Evolutionary conservation across 768 basidiomycete species (phyloP).

Genomic region (Tephrocybe sp.): DNA sequence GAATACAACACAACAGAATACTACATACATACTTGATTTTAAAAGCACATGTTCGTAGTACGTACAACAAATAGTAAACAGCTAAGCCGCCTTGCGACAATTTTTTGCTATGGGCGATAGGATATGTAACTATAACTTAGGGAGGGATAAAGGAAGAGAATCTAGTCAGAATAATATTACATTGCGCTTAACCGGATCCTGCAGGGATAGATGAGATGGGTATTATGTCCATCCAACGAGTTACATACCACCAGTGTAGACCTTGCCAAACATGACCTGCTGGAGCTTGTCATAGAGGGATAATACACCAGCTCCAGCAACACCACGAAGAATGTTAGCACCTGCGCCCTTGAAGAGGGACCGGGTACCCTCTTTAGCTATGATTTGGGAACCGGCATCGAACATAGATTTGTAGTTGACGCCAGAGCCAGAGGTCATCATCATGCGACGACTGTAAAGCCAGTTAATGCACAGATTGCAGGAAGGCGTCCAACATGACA

Average conservation of each 20-base stretch:
- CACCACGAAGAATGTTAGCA: slow-evolving; percentile 95
- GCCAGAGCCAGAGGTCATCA: slow-evolving; percentile 98
- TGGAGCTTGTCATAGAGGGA: slow-evolving; percentile 99
- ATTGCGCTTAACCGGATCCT: no score
- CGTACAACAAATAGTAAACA: background rate
- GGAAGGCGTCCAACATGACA: slow-evolving; percentile 15
- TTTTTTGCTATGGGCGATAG: background rate
- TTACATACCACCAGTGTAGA: slow-evolving; percentile 79
- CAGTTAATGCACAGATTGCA: slow-evolving; percentile 14
- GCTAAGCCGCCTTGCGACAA: background rate
- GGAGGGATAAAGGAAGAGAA: no score
- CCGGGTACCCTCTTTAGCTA: slow-evolving; percentile 92
- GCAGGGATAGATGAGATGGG: no score
- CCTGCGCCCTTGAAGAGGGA: slow-evolving; percentile 99
- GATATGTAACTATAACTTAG: background rate
- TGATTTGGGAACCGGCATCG: slow-evolving; percentile 88
- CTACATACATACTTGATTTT: no score
- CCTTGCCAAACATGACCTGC: slow-evolving; percentile 95
- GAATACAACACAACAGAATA: no score
- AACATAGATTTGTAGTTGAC: slow-evolving; percentile 99
- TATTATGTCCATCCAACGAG: no score
- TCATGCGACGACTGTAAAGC: slow-evolving; percentile 95
- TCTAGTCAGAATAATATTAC: no score
- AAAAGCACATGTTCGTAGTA: no score
- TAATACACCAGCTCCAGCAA: slow-evolving; percentile 99